These are phyloP conservation scores for Apiotrichum montevideense DNA, from an alignment of 1,284 basidiomycete genomes.

Conservation along the genomic window DNA sequence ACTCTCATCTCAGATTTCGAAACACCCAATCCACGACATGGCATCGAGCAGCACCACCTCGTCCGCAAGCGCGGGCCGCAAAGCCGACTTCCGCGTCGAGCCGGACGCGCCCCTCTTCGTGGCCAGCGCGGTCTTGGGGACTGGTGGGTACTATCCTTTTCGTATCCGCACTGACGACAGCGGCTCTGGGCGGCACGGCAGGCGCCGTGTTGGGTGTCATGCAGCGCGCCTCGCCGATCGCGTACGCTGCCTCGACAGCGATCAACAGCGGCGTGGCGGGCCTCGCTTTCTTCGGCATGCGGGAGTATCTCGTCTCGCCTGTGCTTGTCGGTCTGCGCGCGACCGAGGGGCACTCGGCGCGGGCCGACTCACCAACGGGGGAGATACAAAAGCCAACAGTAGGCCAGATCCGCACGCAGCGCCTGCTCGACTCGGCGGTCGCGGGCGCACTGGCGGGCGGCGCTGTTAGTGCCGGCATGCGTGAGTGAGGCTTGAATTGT, in stretches of 20 bases:
- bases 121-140: constrained; percentile 6
- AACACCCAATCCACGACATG: no score
- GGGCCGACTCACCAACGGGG: constrained; percentile 9
- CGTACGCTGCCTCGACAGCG: constrained; percentile 31
- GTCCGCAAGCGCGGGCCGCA: neutral
- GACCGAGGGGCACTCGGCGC: constrained; percentile 21
- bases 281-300: constrained; percentile 36
- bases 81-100: constrained; percentile 13
- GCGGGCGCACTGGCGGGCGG: no score
- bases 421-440: constrained; percentile 12
- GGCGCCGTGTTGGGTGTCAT: constrained; percentile 34
- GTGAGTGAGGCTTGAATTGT: no score
- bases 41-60: no score
- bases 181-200: constrained; percentile 25
- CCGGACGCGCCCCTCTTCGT: constrained; percentile 17
- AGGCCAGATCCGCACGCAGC: constrained; percentile 24
- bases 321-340: constrained; percentile 22
- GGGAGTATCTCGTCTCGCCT: constrained; percentile 45
- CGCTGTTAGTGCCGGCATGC: no score
- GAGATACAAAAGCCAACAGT: constrained; percentile 4
- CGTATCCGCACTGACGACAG: neutral
- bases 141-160: constrained; percentile 14
- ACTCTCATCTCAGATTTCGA: no score
- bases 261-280: constrained; percentile 34
- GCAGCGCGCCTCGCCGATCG: constrained; percentile 28